phyloP scores from a whole-genome alignment of 371 early-diverging fungal genomes.

The Circinella minor region DNA sequence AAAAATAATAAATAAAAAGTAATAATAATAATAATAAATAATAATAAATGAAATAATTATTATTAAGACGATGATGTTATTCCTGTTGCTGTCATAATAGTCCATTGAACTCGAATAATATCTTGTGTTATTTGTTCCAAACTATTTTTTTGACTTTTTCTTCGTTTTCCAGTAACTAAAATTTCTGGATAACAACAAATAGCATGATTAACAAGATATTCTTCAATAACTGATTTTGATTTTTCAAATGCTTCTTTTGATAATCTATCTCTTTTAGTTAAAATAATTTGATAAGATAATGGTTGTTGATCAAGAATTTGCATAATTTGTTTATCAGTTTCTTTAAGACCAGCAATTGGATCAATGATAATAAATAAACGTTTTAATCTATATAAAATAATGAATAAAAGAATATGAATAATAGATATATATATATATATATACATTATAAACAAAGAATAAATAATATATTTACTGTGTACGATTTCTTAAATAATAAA shows the following conservation, averaged over 20 bases:
- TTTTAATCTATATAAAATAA: slow-evolving; percentile 65
- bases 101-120: slow-evolving; percentile 32
- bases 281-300: slow-evolving; percentile 63
- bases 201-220: slow-evolving; percentile 48
- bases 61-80: neutral
- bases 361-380: slow-evolving; percentile 72
- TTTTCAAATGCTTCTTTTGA: slow-evolving; percentile 40
- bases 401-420: neutral
- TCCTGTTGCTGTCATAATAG: slow-evolving; percentile 36
- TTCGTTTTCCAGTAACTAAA: slow-evolving; percentile 41
- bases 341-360: slow-evolving; percentile 71
- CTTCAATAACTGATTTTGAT: slow-evolving; percentile 49
- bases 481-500: slow-evolving; percentile 62
- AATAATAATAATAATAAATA: neutral
- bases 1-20: neutral
- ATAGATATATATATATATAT: too few relatives aligned
- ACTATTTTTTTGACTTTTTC: slow-evolving; percentile 28
- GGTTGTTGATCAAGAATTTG: slow-evolving; percentile 61
- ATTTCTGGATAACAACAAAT: slow-evolving; percentile 63
- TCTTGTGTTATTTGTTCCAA: slow-evolving; percentile 28
- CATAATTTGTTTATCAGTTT: slow-evolving; percentile 65
- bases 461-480: slow-evolving; percentile 60
- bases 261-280: slow-evolving; percentile 72
- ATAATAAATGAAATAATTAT: neutral
- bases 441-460: too few relatives aligned